Percentiles rank a stretch among this genome's conserved stretches.
Evolutionary conservation across 192 early-diverging fungal genomes (phyloP).

Genomic region (Geosiphon pyriformis): DNA sequence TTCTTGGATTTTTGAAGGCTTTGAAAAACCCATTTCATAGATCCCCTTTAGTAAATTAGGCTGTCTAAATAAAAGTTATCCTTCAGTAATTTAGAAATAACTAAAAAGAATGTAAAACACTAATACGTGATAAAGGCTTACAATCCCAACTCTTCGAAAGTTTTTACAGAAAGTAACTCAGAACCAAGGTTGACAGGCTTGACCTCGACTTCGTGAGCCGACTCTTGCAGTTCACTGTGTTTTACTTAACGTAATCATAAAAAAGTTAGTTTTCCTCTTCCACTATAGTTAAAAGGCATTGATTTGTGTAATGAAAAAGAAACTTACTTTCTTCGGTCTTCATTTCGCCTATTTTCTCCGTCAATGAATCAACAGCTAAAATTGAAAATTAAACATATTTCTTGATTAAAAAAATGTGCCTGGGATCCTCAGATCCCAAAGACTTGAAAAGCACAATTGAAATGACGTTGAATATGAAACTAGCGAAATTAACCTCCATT

Average conservation of each 20-base stretch:
- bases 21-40: constrained; percentile 89
- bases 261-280: too few species aligned
- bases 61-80: constrained; percentile 45
- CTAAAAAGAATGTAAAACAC: background rate
- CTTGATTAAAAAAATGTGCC: too few species aligned
- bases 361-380: too few species aligned
- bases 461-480: too few species aligned
- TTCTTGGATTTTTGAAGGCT: constrained; percentile 96
- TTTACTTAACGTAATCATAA: constrained; percentile 11
- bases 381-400: too few species aligned
- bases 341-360: too few species aligned
- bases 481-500: too few species aligned
- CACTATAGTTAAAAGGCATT: too few species aligned
- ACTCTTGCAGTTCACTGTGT: constrained; percentile 18
- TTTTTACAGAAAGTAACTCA: constrained; percentile 74
- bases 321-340: too few species aligned
- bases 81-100: background rate
- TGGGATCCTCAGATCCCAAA: too few species aligned
- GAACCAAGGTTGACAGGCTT: constrained; percentile 66
- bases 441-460: too few species aligned
- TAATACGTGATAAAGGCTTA: constrained; percentile 24
- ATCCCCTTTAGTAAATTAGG: constrained; percentile 84
- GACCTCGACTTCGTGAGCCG: constrained; percentile 52
- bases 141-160: constrained; percentile 73
- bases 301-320: too few species aligned